Evolutionary conservation across 2,329 filamentous ascomycete genomes (phyloP).

Genomic region (Exophiala sp.): DNA sequence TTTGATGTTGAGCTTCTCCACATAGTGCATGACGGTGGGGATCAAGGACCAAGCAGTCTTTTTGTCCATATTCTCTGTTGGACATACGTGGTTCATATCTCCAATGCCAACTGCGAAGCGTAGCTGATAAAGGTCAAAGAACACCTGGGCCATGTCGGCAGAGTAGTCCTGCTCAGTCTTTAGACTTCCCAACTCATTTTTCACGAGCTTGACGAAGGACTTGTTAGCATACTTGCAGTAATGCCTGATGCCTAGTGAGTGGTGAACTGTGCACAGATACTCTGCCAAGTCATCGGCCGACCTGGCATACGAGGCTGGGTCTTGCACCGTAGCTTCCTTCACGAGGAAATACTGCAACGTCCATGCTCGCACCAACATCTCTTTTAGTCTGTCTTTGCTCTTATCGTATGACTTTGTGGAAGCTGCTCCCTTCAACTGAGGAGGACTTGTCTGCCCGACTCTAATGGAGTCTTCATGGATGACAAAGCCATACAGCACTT

Average conservation of each 20-base stretch:
- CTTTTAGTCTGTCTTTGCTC: conserved; percentile 68
- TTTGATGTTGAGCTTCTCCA: conserved; percentile 80
- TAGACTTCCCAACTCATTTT: conserved; percentile 75
- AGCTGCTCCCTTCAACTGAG: conserved; percentile 52
- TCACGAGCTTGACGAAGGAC: conserved; percentile 83
- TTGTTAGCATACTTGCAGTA: conserved; percentile 84
- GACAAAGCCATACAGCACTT: conserved; percentile 73
- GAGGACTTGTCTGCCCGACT: conserved; percentile 65
- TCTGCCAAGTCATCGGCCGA: conserved; percentile 72
- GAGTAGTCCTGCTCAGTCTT: conserved; percentile 78
- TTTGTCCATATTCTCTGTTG: conserved; percentile 72
- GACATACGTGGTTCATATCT: conserved; percentile 75
- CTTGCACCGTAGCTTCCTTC: conserved; percentile 69
- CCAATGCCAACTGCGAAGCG: conserved; percentile 68
- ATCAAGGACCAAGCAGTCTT: conserved; percentile 76
- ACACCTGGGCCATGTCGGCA: conserved; percentile 77
- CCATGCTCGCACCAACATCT: conserved; percentile 86
- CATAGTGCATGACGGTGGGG: conserved; percentile 77
- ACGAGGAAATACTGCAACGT: conserved; percentile 79
- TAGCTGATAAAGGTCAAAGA: conserved; percentile 78
- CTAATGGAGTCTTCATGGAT: conserved; percentile 83
- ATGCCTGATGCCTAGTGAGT: conserved; percentile 76
- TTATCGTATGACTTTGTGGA: conserved; percentile 41
- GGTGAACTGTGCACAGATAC: conserved; percentile 76
- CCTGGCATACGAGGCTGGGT: conserved; percentile 60